Percentiles rank a stretch among this genome's conserved stretches.
These are phyloP conservation scores for Xylariaceae sp. DNA, from an alignment of 2,329 filamentous ascomycete species.

Conservation along the genomic window DNA sequence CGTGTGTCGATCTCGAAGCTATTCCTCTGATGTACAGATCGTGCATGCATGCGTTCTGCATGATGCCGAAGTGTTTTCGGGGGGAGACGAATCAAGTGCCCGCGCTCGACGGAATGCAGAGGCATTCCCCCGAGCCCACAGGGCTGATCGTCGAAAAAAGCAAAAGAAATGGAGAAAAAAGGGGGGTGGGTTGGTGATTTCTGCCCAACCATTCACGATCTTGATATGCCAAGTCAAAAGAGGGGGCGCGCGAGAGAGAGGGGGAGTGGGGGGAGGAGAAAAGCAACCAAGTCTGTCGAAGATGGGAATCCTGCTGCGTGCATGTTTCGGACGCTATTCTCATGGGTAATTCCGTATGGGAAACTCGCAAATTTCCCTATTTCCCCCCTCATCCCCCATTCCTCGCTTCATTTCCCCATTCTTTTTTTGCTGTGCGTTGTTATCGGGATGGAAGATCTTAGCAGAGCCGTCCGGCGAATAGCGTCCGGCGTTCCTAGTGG, in stretches of 20 bases:
- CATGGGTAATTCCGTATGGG: conserved; percentile 2
- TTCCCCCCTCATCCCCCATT: conserved; percentile 2
- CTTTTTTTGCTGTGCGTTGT: too few relatives aligned
- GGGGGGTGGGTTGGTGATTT: background rate
- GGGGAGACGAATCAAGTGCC: conserved; percentile 2
- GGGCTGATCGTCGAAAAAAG: conserved; percentile 14
- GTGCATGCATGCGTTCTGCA: conserved; percentile 2
- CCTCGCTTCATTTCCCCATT: too few relatives aligned
- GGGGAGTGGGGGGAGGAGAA: background rate
- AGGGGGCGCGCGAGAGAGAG: background rate
- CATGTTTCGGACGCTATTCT: background rate
- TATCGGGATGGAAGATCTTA: background rate
- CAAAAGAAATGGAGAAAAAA: background rate
- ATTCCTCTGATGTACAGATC: conserved; percentile 10
- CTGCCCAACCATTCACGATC: background rate
- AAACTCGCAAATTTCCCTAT: background rate
- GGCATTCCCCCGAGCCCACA: conserved; percentile 9
- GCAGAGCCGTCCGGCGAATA: background rate
- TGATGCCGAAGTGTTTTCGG: background rate
- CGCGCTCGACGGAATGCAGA: background rate
- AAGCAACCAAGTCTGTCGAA: background rate
- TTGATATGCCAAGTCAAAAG: background rate
- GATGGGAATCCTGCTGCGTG: background rate
- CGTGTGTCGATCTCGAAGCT: conserved; percentile 1
- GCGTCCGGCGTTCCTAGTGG: background rate